Base-by-base conservation (phyloP, 495 filamentous ascomycete genomes). In the Aspergillus nidulans region DNA sequence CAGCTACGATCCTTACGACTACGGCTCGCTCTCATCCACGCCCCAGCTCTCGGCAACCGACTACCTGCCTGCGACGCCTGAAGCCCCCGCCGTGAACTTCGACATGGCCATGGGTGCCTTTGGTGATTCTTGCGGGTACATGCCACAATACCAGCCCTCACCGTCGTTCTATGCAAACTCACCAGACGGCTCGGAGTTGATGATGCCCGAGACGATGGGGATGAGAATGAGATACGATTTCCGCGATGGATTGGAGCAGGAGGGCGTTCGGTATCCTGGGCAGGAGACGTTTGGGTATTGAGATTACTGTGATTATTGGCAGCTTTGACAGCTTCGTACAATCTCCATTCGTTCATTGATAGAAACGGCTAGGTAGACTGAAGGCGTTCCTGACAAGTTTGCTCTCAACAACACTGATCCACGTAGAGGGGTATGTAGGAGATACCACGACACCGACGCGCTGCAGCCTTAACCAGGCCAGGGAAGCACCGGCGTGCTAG, bases 401-500 rank as follows among this genome's bases (percentile, higher is more conserved):
- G 26, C 9, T 28, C 9, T 9, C 9, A 5, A 34, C 6, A 12
- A 34, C 26, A 39, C 13, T 41, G 39, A 41, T 19, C 1, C 7
- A 36, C 26, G 6, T n/a, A 3, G 45, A 48, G 26, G n/a, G 26
- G 52, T n/a, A 45, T 57, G 55, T 52, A 57, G 55, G 49, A 52
- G 19, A 47, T 24, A 39, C 38, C 53, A 12, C 39, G 36, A 28
- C 30, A 49, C 48, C 43, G 56, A 19, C 39, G 34, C 48, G 59
- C 51, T 32, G 26, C 41, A 40, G 10, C 39, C 39, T 6, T 21
- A 45, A 5, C 7, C 20, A 48, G 43, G 3, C 32, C 13, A 19
- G 1, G 8, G 36, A 44, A 48, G 41, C 61, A 53, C 10, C 25
- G 13, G 55, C 64, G 62, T 59, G 56, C 61, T 61, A 47, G 56